Percentiles rank a stretch among this genome's conserved stretches.
Evolutionary conservation across 768 basidiomycete genomes (phyloP).

Genomic region (Lentinula guzmanii): DNA sequence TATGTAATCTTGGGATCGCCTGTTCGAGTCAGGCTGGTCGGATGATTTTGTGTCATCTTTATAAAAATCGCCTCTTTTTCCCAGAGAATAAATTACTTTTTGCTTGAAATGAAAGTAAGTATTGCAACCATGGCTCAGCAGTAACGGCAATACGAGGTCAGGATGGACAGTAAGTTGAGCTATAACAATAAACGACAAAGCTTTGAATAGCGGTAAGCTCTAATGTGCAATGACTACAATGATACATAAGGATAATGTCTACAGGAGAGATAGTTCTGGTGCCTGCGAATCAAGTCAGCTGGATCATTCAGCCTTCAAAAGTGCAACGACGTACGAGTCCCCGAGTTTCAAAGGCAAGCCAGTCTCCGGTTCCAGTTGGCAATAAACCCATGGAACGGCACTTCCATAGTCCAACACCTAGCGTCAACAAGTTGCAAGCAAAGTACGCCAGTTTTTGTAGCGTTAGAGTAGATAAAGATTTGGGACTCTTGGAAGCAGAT

Average conservation of each 20-base stretch:
- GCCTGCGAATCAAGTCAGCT: background rate
- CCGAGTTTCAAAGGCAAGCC: slow-evolving; percentile 89
- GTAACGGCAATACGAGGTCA: no score
- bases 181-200: no score
- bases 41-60: slow-evolving; percentile 7
- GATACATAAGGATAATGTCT: background rate
- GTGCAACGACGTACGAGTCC: slow-evolving; percentile 45
- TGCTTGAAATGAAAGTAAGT: no score
- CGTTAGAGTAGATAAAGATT: slow-evolving; percentile 48
- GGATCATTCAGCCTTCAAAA: background rate
- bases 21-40: slow-evolving; percentile 60
- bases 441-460: slow-evolving; percentile 71
- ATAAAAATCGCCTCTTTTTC: no score
- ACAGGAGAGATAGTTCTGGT: slow-evolving; percentile 1
- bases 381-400: slow-evolving; percentile 89
- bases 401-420: slow-evolving; percentile 87
- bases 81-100: no score
- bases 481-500: slow-evolving; percentile 42
- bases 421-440: slow-evolving; percentile 67
- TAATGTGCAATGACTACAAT: no score
- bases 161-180: no score
- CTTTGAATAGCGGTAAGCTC: no score
- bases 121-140: no score
- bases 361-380: slow-evolving; percentile 88
- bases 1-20: slow-evolving; percentile 45